A percentile compares a stretch with the other conserved stretches of the same genome.
Conservation (phyloP, 441 rosid species). For the Erysimum cheiri region DNA sequence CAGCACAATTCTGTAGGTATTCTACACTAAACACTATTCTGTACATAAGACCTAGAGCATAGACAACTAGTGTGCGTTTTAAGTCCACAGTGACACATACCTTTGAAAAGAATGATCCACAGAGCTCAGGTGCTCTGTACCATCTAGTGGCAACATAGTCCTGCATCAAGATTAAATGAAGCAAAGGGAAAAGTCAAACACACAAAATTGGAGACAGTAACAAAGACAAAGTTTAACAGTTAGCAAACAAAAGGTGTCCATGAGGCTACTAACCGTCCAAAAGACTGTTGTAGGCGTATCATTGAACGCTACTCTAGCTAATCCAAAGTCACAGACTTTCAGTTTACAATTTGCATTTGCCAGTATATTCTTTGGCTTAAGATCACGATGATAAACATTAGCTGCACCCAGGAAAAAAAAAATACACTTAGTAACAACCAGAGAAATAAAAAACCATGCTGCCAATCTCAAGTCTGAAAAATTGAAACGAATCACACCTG, state of each 20-base stretch:
- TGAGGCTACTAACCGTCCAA: conserved; percentile 78
- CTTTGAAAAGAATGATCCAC: conserved; percentile 97
- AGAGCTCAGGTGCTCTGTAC: conserved; percentile 99
- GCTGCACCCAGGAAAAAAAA: conserved; percentile 58
- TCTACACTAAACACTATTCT: conserved; percentile 24
- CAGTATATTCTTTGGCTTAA: conserved; percentile 95
- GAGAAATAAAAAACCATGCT: background rate
- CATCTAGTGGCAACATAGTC: conserved; percentile 99
- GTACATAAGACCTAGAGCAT: background rate
- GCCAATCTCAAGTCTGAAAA: background rate
- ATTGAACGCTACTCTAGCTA: conserved; percentile 90
- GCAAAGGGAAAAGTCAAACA: conserved; percentile 20
- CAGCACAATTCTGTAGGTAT: background rate
- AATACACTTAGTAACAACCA: conserved; percentile 4
- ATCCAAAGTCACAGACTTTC: conserved; percentile 95
- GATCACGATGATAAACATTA: conserved; percentile 96
- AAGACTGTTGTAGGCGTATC: conserved; percentile 92
- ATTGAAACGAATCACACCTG: conserved; percentile 57
- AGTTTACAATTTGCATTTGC: conserved; percentile 99
- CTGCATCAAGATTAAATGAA: conserved; percentile 45
- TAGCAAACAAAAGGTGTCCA: background rate
- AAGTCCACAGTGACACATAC: conserved; percentile 48
- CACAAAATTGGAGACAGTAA: background rate
- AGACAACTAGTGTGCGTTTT: background rate
- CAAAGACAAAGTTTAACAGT: background rate